Evolutionary conservation across 2,329 filamentous ascomycete genomes (phyloP).

Genomic region (Aureobasidium vineae): DNA sequence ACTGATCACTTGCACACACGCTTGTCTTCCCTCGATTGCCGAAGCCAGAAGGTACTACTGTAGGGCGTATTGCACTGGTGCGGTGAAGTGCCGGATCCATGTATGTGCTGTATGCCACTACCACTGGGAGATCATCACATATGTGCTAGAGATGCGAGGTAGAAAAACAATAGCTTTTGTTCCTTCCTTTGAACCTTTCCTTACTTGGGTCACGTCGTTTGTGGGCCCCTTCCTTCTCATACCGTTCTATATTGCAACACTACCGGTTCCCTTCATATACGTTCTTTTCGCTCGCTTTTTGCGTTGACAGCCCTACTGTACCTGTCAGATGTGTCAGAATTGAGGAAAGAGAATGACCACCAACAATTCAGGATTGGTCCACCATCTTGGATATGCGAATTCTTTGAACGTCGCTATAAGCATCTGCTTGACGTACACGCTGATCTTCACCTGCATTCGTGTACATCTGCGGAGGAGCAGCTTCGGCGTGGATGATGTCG

Average conservation of each 20-base stretch:
- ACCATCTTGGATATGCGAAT: constrained; percentile 33
- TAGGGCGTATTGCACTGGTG: background rate
- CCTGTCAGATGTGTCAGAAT: background rate
- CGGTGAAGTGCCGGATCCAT: background rate
- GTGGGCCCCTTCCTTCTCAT: background rate
- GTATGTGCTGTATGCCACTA: background rate
- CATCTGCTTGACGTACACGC: constrained; percentile 37
- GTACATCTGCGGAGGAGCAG: constrained; percentile 35
- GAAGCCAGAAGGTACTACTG: background rate
- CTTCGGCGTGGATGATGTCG: constrained; percentile 35
- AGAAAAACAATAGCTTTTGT: background rate
- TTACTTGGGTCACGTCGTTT: background rate
- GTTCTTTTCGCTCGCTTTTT: background rate
- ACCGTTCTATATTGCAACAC: background rate
- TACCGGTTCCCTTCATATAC: background rate
- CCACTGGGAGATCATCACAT: background rate
- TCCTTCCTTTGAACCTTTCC: background rate
- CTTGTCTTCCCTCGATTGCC: background rate
- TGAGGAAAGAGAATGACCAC: background rate
- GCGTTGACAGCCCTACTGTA: background rate
- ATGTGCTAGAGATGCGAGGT: background rate
- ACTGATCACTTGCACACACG: background rate
- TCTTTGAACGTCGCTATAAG: constrained; percentile 35
- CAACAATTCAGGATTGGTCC: background rate
- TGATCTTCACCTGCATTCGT: constrained; percentile 35